phyloP scores from a whole-genome alignment of 1,139 yeast species.

The Keqinozyma sinolaborantium region DNA sequence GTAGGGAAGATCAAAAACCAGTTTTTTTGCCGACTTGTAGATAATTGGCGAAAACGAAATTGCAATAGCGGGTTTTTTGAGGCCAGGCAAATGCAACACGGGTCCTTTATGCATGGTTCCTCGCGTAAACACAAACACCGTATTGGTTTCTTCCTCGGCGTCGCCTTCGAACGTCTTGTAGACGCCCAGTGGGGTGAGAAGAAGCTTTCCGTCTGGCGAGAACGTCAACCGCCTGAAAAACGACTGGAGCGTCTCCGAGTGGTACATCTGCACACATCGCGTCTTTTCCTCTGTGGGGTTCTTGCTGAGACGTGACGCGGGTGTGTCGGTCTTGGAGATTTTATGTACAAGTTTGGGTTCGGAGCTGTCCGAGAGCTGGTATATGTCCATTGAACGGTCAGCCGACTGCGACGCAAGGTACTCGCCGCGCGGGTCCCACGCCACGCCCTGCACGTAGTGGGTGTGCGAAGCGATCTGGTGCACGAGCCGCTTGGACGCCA shows the following conservation, averaged over 20 bases:
- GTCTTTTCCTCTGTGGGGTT: not conserved
- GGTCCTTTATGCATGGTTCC: constrained; percentile 67
- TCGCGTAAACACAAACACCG: constrained; percentile 76
- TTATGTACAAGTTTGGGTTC: constrained; percentile 3
- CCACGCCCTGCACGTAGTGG: constrained; percentile 92
- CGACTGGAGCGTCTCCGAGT: constrained; percentile 83
- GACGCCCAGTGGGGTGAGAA: constrained; percentile 83
- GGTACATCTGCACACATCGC: constrained; percentile 41
- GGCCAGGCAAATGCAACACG: constrained; percentile 72
- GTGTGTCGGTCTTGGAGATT: constrained; percentile 12
- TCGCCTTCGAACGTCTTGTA: constrained; percentile 25
- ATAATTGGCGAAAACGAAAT: constrained; percentile 69
- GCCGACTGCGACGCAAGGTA: constrained; percentile 86
- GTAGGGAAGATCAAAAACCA: constrained; percentile 57
- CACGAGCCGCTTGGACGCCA: constrained; percentile 55
- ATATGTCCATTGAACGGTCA: constrained; percentile 76
- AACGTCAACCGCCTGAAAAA: constrained; percentile 83
- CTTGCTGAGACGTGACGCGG: constrained; percentile 3
- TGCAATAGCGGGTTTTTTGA: constrained; percentile 81
- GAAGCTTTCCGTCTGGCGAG: constrained; percentile 84
- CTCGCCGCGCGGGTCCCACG: constrained; percentile 87
- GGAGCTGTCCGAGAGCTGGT: constrained; percentile 15
- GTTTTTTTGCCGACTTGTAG: constrained; percentile 35
- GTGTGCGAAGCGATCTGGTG: constrained; percentile 67
- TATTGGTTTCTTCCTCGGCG: constrained; percentile 32